Base-by-base conservation (phyloP, 495 filamentous ascomycete species). In the Articulospora tetracladia region DNA sequence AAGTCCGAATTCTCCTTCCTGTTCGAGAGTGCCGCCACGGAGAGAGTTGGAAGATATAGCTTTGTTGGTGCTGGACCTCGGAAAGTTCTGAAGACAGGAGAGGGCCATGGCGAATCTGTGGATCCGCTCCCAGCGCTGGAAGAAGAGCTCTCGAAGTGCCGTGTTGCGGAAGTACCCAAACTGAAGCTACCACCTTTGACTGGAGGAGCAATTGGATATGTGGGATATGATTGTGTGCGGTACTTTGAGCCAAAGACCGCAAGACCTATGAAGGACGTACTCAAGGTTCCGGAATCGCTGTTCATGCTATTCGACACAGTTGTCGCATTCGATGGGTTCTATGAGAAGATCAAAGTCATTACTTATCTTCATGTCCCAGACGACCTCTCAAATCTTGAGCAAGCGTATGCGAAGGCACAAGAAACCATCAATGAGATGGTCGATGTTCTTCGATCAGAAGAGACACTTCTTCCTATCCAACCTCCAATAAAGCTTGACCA, bases 291-390 rank as follows among this genome's bases (percentile, higher is more conserved):
- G 1, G 94, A 98, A 76, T 90, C 90, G 15, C 76, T 98, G 1
- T 98, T 98, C 74, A 98, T 98, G 94, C 80, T 98, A 23, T 98
- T 90, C 76, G 91, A 98, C 68, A 98, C 94, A 50, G 88, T 98
- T 47, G 80, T 98, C 23, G 92, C 93, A 24, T 93, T 98, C 64
- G 94, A 98, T 70, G 88, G 96, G 69, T 97, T 97, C 74, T 96
- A 84, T 79, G 89, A 92, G 62, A 81, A 88, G 30, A 86, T 96
- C 73, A 96, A 95, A 70, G 85, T 98, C 66, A 88, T 98, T 63
- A 96, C 92, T 13, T 96, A 96, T 70, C 76, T 97, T 51, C 78
- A 78, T 51, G 79, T 93, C 13, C 84, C 86, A 22, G 69, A 79
- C 55, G 79, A 85, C 55, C 50, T 72, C 0, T 72, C 63, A 36